phyloP scores from a whole-genome alignment of 768 basidiomycete genomes.

The Cystobasidium ongulense region DNA sequence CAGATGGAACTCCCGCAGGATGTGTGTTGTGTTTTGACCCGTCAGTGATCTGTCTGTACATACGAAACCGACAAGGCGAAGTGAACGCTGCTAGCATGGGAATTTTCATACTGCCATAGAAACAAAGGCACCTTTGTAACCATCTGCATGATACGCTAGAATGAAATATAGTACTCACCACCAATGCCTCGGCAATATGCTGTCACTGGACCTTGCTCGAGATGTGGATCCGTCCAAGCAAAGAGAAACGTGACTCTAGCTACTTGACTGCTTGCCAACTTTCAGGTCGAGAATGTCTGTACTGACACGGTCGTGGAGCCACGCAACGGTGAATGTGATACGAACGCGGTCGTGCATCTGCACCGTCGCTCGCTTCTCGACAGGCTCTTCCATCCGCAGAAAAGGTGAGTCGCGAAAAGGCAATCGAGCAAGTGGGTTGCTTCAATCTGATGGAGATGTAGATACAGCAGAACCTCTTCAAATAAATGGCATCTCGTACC shows the following conservation, averaged over 20 bases:
- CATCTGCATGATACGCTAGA: no score
- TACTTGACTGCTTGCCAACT: neutral
- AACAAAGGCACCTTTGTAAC: no score
- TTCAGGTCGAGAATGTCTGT: neutral
- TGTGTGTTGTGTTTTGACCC: no score
- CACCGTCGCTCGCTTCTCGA: neutral
- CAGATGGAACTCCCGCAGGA: no score
- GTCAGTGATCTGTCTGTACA: neutral
- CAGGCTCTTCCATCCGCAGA: neutral
- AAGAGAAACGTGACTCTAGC: neutral
- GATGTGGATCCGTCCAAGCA: no score
- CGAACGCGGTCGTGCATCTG: neutral
- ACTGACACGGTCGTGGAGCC: neutral
- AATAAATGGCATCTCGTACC: slow-evolving; percentile 48
- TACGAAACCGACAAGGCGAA: neutral
- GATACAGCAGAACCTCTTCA: neutral
- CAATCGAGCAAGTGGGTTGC: neutral
- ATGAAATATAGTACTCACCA: no score
- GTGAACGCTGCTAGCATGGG: neutral
- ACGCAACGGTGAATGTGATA: neutral
- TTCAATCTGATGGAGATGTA: neutral
- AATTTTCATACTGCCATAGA: no score
- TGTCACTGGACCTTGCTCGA: no score
- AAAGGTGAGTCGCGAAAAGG: neutral
- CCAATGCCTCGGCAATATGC: no score